Conservation (phyloP, 371 early-diverging fungal genomes). For the Lichtheimia hyalospora region DNA sequence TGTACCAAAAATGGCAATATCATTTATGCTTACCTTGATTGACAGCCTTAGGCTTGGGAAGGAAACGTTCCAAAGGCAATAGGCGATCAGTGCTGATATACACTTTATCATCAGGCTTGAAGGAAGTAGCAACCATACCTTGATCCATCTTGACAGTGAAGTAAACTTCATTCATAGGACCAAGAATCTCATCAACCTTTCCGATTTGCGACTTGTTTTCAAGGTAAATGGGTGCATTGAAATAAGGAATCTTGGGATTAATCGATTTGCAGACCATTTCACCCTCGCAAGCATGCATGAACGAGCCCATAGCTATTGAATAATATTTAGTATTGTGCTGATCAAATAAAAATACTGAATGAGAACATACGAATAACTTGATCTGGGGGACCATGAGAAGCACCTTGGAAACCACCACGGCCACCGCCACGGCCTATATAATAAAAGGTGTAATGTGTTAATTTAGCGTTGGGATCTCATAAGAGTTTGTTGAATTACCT, state of each 20-base stretch:
- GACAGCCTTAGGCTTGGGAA: slow-evolving; percentile 89
- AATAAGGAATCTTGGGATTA: slow-evolving; percentile 96
- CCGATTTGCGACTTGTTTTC: slow-evolving; percentile 98
- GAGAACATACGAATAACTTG: slow-evolving; percentile 65
- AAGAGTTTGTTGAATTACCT: slow-evolving; percentile 11
- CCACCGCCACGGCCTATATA: slow-evolving; percentile 64
- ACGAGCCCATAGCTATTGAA: slow-evolving; percentile 80
- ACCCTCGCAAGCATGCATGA: slow-evolving; percentile 95
- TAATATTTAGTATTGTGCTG: not conserved
- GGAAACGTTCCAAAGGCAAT: slow-evolving; percentile 93
- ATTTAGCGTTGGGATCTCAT: not conserved
- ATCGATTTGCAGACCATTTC: slow-evolving; percentile 96
- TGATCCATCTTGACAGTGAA: slow-evolving; percentile 96
- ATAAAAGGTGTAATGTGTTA: slow-evolving; percentile 6
- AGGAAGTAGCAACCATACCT: slow-evolving; percentile 90
- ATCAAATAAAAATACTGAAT: not conserved
- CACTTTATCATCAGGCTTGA: slow-evolving; percentile 88
- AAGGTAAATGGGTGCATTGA: slow-evolving; percentile 97
- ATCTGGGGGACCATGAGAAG: slow-evolving; percentile 75
- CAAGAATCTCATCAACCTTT: slow-evolving; percentile 99
- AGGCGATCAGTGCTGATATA: slow-evolving; percentile 93
- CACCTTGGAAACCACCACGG: slow-evolving; percentile 61
- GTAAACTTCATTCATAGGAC: slow-evolving; percentile 95
- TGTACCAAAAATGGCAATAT: not conserved
- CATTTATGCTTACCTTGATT: slow-evolving; percentile 52